Percentiles rank a stretch among this genome's conserved stretches.
These are phyloP conservation scores for Lentinus polychrous DNA, from an alignment of 1,284 basidiomycete species.

Conservation along the genomic window DNA sequence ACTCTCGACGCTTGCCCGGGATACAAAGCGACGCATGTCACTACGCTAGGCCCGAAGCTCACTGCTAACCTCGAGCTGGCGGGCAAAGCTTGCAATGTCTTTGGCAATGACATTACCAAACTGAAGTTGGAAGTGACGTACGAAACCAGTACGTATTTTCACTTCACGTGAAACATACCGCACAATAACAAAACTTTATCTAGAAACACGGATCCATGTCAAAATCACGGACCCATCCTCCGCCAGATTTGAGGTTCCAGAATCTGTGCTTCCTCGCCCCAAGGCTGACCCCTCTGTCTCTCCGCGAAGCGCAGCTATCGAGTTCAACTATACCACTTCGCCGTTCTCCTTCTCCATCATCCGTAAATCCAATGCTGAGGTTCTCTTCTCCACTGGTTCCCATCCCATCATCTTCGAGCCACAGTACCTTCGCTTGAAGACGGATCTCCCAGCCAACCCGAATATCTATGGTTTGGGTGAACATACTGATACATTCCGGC, in stretches of 20 bases:
- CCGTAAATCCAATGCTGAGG: conserved; percentile 46
- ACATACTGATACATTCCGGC: conserved; percentile 60
- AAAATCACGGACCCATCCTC: conserved; percentile 59
- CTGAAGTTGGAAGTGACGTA: conserved; percentile 51
- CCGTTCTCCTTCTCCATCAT: conserved; percentile 71
- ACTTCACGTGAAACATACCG: not conserved
- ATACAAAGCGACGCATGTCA: conserved; percentile 39
- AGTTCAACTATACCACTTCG: conserved; percentile 60
- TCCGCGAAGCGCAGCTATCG: conserved; percentile 34
- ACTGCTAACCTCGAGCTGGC: conserved; percentile 48
- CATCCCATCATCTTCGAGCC: conserved; percentile 69
- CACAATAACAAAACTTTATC: not conserved
- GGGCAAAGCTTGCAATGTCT: conserved; percentile 55
- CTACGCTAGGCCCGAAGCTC: conserved; percentile 30
- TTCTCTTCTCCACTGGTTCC: conserved; percentile 62
- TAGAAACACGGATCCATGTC: conserved; percentile 61
- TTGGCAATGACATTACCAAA: conserved; percentile 48
- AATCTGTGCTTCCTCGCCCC: conserved; percentile 59
- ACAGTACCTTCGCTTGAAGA: conserved; percentile 71
- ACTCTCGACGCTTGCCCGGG: conserved; percentile 47
- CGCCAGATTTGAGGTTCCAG: conserved; percentile 62
- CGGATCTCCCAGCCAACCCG: conserved; percentile 43
- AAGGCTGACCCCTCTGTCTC: conserved; percentile 22
- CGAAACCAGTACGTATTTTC: conserved; percentile 39
- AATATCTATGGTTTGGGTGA: conserved; percentile 80